These are phyloP conservation scores for Cladosporium halotolerans DNA, from an alignment of 2,329 filamentous ascomycete species.

Conservation along the genomic window DNA sequence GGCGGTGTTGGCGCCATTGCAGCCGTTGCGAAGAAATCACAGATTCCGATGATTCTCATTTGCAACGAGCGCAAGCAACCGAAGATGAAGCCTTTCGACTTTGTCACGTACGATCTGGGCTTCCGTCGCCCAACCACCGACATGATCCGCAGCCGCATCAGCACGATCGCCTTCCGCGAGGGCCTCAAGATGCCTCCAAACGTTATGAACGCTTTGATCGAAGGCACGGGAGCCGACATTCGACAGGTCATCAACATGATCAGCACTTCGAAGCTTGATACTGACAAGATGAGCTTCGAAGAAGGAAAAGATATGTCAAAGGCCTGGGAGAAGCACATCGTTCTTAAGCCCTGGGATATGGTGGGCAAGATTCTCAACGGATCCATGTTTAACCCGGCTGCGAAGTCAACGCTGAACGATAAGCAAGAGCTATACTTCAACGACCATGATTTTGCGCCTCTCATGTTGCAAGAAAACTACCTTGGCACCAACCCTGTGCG, in stretches of 20 bases:
- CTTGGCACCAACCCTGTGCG: conserved; percentile 71
- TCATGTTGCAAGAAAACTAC: conserved; percentile 99
- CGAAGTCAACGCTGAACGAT: conserved; percentile 85
- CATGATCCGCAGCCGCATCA: conserved; percentile 83
- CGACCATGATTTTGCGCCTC: conserved; percentile 92
- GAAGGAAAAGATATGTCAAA: conserved; percentile 92
- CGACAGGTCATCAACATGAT: conserved; percentile 99
- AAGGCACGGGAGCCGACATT: conserved; percentile 92
- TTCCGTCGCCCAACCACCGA: conserved; percentile 88
- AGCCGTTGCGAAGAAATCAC: conserved; percentile 89
- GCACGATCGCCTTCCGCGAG: conserved; percentile 91
- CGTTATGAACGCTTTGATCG: conserved; percentile 88
- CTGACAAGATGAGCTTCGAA: conserved; percentile 71
- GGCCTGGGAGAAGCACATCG: conserved; percentile 95
- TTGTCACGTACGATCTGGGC: conserved; percentile 72
- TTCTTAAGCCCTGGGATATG: conserved; percentile 98
- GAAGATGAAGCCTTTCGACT: conserved; percentile 98
- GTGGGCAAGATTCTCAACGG: conserved; percentile 84
- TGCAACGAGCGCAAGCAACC: conserved; percentile 90
- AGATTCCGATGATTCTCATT: conserved; percentile 91
- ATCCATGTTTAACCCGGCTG: conserved; percentile 75
- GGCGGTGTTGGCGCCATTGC: conserved; percentile 92
- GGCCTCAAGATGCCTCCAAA: conserved; percentile 74
- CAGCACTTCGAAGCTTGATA: conserved; percentile 84
- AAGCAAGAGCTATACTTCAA: conserved; percentile 99